These are phyloP conservation scores for Trichoderma atroviride DNA, from an alignment of 2,329 filamentous ascomycete species.

Conservation along the genomic window DNA sequence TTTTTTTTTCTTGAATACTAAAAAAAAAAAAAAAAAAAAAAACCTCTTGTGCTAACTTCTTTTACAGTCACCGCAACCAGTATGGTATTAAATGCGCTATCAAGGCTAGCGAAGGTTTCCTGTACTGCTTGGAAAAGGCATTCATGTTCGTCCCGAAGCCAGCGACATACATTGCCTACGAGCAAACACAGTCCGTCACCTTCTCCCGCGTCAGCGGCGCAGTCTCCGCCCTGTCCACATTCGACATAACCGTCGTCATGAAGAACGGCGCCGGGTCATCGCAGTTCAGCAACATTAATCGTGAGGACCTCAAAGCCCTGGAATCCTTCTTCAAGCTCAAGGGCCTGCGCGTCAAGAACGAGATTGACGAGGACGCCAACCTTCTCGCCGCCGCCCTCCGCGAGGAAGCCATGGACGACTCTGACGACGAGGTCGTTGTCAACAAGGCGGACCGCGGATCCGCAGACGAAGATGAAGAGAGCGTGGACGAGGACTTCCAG, in stretches of 20 bases:
- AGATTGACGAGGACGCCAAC: conserved; percentile 93
- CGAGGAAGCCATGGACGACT: conserved; percentile 79
- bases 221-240: conserved; percentile 90
- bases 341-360: conserved; percentile 94
- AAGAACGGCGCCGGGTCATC: conserved; percentile 86
- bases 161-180: conserved; percentile 94
- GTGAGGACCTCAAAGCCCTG: conserved; percentile 94
- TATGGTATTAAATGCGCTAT: conserved; percentile 99
- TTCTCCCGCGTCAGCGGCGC: conserved; percentile 96
- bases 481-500: conserved; percentile 92
- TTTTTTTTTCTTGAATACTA: neutral
- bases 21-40: too few species aligned
- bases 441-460: conserved; percentile 78
- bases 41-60: neutral
- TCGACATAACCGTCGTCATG: conserved; percentile 92
- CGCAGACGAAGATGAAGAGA: conserved; percentile 95
- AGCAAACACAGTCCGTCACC: conserved; percentile 86
- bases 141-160: conserved; percentile 99
- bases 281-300: conserved; percentile 99
- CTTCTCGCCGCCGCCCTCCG: conserved; percentile 78
- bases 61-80: conserved; percentile 77
- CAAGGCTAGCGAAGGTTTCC: conserved; percentile 96
- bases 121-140: conserved; percentile 96
- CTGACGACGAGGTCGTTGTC: conserved; percentile 78
- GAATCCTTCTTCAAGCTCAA: conserved; percentile 98